These are phyloP conservation scores for Colletotrichum sublineola DNA, from an alignment of 2,329 filamentous ascomycete species.

Conservation along the genomic window DNA sequence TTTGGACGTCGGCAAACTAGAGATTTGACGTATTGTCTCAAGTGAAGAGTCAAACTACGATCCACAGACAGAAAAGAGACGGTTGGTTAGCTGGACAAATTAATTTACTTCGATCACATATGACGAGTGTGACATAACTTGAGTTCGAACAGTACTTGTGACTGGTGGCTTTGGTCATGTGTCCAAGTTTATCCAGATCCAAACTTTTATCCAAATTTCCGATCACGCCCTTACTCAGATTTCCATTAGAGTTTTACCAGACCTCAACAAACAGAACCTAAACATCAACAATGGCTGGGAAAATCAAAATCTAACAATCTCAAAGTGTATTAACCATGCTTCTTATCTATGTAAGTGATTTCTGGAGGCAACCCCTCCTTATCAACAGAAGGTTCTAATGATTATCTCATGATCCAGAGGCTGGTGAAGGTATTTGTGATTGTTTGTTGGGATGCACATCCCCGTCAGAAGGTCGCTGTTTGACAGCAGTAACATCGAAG, in stretches of 20 bases:
- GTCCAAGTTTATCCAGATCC: too few species aligned
- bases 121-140: too few species aligned
- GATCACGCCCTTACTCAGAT: not conserved
- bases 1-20: too few species aligned
- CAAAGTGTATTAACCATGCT: not conserved
- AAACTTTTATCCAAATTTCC: too few species aligned
- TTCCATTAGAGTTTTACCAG: not conserved
- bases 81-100: too few species aligned
- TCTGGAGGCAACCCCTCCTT: not conserved
- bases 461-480: not conserved
- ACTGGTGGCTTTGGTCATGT: too few species aligned
- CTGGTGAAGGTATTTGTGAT: not conserved
- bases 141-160: too few species aligned
- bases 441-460: not conserved
- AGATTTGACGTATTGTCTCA: too few species aligned
- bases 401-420: not conserved
- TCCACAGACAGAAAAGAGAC: too few species aligned
- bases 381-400: not conserved
- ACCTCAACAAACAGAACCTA: not conserved
- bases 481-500: not conserved
- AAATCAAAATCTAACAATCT: not conserved
- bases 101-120: too few species aligned
- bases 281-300: conserved; percentile 1
- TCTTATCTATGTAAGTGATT: not conserved
- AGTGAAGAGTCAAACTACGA: too few species aligned